Percentiles rank a stretch among this genome's conserved stretches.
Conservation (phyloP, 768 basidiomycete genomes). For the Mycena chlorophos region DNA sequence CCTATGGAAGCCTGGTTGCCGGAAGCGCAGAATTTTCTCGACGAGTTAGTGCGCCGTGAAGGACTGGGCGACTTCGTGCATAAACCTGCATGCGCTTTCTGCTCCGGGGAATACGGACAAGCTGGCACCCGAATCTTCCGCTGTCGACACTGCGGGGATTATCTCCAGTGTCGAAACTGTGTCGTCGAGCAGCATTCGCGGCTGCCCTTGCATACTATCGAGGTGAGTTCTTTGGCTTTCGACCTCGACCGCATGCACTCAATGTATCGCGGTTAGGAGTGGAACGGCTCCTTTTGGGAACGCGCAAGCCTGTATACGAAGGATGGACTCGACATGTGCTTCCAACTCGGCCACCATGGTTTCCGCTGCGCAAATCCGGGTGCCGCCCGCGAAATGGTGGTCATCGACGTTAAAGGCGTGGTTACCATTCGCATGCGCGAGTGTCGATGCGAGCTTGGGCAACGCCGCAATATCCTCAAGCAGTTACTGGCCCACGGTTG, state of each 20-base stretch:
- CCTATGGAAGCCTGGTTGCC: neutral
- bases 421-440: neutral
- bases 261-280: neutral
- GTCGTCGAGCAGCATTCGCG: neutral
- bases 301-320: neutral
- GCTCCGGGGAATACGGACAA: neutral
- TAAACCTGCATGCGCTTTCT: neutral
- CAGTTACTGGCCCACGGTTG: slow-evolving; percentile 5
- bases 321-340: neutral
- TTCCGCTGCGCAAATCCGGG: neutral
- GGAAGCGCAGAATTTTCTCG: neutral
- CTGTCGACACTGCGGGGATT: neutral
- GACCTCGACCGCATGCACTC: neutral
- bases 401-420: neutral
- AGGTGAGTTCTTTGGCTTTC: too few species aligned
- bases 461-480: neutral
- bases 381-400: neutral
- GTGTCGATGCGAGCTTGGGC: slow-evolving; percentile 13
- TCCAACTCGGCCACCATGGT: slow-evolving; percentile 9
- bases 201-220: neutral
- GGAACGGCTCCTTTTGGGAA: slow-evolving; percentile 4
- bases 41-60: neutral
- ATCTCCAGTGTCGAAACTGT: neutral
- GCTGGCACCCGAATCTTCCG: neutral
- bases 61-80: neutral